Evolutionary conservation across 352 stramenopile species (phyloP), one percentile per base, ranked within the genome.

Genomic region (Pythium monospermum): DNA sequence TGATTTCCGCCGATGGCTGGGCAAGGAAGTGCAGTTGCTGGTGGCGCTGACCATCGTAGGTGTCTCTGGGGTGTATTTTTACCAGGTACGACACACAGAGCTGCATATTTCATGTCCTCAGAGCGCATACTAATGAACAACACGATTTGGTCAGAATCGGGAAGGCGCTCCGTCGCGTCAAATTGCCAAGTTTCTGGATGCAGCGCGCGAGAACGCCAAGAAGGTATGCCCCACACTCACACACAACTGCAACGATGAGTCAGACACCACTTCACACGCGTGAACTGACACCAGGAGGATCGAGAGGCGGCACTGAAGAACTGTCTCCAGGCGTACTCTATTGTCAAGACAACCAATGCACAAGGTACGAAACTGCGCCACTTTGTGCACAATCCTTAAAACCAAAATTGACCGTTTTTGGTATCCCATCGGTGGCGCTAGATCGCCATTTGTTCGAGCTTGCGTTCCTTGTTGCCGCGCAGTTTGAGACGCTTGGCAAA

Each of bases 381-480:
- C 12, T 31, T 22, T 10, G 18, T 27, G 7, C 3, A 12, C 25
- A 10, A 30, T 18, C 18, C 44, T 40, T 31, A 31, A 12, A n/a
- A 26, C 41, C 31, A 51, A 19, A 21, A 10, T 13, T 11, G 32
- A 33, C 21, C 52, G 22, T 6, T 4, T 27, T 35, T 15, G 7
- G 23, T 25, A 1, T 6, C 13, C 15, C 27, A 32, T 36, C 19
- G n/a, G 4, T 7, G 4, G 28, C 39, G 11, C 13, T 59, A 91
- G 81, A 92, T 57, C 75, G 72, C 0, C 81, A 90, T 45, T 68
- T 90, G 66, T 88, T 90, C 39, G 76, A 88, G 57, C 43, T 92
- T 13, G 76, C 78, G 19, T 90, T 92, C 33, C 55, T 71, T 10
- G 85, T 92, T 27, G 78, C 81, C 18, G 78, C 81, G 22, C 81